Base-by-base conservation (phyloP, 345 rosid species). In the Gossypium ekmanianum region DNA sequence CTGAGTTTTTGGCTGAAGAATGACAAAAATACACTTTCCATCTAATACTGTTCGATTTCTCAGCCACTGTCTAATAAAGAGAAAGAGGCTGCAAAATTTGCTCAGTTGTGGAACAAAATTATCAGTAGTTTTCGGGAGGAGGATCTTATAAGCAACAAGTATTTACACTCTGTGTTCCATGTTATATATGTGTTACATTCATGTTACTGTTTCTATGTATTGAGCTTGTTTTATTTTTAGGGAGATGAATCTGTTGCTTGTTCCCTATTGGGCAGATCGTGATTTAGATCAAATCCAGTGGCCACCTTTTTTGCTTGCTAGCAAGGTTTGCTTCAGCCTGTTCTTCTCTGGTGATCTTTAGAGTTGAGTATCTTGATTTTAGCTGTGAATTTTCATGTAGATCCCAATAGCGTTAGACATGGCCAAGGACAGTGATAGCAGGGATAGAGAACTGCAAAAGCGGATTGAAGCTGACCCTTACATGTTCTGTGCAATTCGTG, bases 191-290 rank as follows among this genome's bases (percentile, higher is more conserved):
- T 48, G 24, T 8, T 61, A 9, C 59, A 48, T 16, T 16, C 17
- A 43, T 20, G 26, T 51, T 41, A 71, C 45, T 74, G 54, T 16
- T 81, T 68, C 16, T 50, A 12, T 9, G 27, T 75, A 10, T 45
- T 78, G 81, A 76, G 61, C 73, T 62, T 65, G 24, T 73, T 68
- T 78, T 18, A 18, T 51, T 78, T 79, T 77, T 83, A 96, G 99
- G 94, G 99, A 96, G 86, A 96, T 88, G 97, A 82, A 93, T 79
- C 81, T 96, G 77, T 85, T 96, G 83, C 98, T 96, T 84, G 98
- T 96, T 83, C 99, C 99, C 67, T 96, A 96, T 85, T 96, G 98
- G 97, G 98, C 99, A 73, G 97, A 93, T 81, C 97, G 90, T 78
- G 97, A 91, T 79, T 85, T 96, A 83, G 91, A 84, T 16, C 88